Conservation (phyloP, 495 filamentous ascomycete genomes). For the Podospora pseudoanserina region DNA sequence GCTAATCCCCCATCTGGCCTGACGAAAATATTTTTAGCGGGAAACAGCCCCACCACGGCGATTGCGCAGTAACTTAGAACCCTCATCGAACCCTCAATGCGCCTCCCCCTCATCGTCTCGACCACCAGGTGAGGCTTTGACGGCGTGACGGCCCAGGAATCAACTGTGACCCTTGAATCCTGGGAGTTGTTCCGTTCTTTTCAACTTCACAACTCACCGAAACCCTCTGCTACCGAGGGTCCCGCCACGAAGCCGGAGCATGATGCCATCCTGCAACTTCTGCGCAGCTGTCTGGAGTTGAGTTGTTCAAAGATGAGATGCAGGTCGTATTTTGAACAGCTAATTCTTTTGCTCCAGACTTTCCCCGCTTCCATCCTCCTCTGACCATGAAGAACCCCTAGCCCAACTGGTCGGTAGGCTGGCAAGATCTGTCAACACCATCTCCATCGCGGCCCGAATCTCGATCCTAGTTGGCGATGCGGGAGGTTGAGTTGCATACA, state of each 20-base stretch:
- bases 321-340: constrained; percentile 1
- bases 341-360: not conserved
- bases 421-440: not conserved
- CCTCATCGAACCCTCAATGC: constrained; percentile 9
- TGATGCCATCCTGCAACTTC: not conserved
- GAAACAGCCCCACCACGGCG: constrained; percentile 1
- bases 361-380: not conserved
- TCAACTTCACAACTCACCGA: not conserved
- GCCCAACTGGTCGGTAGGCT: not conserved
- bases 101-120: constrained; percentile 18
- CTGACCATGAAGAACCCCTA: not conserved
- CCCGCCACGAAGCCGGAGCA: not conserved
- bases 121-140: constrained; percentile 8
- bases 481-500: not conserved
- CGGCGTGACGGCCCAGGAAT: constrained; percentile 8
- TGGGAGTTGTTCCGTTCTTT: not conserved
- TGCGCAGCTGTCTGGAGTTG: not conserved
- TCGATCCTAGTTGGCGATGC: not conserved
- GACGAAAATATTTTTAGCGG: constrained; percentile 22
- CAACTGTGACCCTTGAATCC: not conserved
- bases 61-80: not conserved
- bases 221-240: not conserved
- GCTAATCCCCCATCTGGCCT: constrained; percentile 2
- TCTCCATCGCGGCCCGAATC: constrained; percentile 1
- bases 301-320: not conserved